These are phyloP conservation scores for Tricholoma sp. DNA, from an alignment of 768 basidiomycete genomes.

Conservation along the genomic window DNA sequence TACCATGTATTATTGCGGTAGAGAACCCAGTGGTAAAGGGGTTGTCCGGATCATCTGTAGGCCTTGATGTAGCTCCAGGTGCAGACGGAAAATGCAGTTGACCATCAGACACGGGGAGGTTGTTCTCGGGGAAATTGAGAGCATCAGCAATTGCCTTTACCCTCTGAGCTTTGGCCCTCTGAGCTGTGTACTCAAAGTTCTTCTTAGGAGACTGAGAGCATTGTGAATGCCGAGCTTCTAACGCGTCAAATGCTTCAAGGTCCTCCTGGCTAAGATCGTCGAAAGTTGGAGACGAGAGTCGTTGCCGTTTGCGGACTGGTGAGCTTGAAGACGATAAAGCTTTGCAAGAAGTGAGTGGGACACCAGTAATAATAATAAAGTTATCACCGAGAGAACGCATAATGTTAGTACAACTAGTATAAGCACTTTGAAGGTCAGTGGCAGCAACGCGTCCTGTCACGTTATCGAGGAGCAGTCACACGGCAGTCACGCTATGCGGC, in stretches of 20 bases:
- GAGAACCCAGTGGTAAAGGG: conserved; percentile 27
- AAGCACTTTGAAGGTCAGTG: too few species aligned
- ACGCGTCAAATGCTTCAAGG: conserved; percentile 46
- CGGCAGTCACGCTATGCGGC: neutral
- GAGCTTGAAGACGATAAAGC: conserved; percentile 31
- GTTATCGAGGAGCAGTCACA: conserved; percentile 10
- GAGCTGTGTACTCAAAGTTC: conserved; percentile 1
- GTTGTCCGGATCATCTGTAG: conserved; percentile 38
- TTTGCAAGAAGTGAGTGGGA: conserved; percentile 2
- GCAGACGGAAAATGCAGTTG: neutral
- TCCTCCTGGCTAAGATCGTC: conserved; percentile 50
- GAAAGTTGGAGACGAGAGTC: conserved; percentile 62
- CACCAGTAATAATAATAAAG: neutral
- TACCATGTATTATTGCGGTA: neutral
- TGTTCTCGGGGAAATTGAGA: neutral
- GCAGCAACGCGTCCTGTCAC: conserved; percentile 24
- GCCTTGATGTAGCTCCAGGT: neutral
- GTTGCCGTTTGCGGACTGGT: conserved; percentile 51
- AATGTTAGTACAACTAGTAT: neutral
- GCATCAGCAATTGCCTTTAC: conserved; percentile 6
- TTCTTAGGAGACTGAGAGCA: conserved; percentile 9
- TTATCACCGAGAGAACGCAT: conserved; percentile 3
- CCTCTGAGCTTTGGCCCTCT: neutral
- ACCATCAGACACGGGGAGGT: neutral
- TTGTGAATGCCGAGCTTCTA: conserved; percentile 44